These are phyloP conservation scores for Biscogniauxia sp. DNA, from an alignment of 2,329 filamentous ascomycete genomes.

Conservation along the genomic window DNA sequence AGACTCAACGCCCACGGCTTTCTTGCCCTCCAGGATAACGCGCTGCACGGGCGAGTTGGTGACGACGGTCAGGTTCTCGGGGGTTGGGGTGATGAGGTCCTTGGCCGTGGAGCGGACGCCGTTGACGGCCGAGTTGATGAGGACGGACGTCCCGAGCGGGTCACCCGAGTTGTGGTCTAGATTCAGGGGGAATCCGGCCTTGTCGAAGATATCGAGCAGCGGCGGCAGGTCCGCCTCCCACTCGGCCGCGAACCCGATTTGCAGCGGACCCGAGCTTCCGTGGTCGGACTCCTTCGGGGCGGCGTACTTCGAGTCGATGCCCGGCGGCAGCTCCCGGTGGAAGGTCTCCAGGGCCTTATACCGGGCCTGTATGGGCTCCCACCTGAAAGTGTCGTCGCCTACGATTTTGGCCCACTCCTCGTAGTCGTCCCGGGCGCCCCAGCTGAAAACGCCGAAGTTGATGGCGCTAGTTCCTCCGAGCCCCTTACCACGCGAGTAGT, in stretches of 20 bases:
- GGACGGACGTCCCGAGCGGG: conserved; percentile 52
- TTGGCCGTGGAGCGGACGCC: conserved; percentile 50
- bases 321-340: conserved; percentile 38
- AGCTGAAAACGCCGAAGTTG: conserved; percentile 53
- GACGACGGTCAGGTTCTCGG: conserved; percentile 52
- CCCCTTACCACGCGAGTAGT: conserved; percentile 49
- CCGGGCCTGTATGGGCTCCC: conserved; percentile 49
- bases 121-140: conserved; percentile 47
- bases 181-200: conserved; percentile 49
- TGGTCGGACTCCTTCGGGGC: conserved; percentile 45
- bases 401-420: conserved; percentile 58
- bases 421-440: conserved; percentile 59
- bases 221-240: conserved; percentile 48
- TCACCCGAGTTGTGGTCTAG: conserved; percentile 58
- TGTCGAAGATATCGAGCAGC: conserved; percentile 46
- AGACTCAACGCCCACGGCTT: conserved; percentile 43
- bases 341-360: conserved; percentile 56
- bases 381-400: conserved; percentile 54
- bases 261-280: conserved; percentile 46
- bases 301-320: conserved; percentile 44
- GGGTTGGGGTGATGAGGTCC: conserved; percentile 44
- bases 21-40: conserved; percentile 45
- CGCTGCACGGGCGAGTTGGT: conserved; percentile 47
- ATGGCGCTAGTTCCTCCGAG: conserved; percentile 52
- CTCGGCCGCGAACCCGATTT: conserved; percentile 45